Evolutionary conservation across 306 rosid genomes (phyloP), one percentile per base, ranked within the genome.

Genomic region (Parietaria judaica): DNA sequence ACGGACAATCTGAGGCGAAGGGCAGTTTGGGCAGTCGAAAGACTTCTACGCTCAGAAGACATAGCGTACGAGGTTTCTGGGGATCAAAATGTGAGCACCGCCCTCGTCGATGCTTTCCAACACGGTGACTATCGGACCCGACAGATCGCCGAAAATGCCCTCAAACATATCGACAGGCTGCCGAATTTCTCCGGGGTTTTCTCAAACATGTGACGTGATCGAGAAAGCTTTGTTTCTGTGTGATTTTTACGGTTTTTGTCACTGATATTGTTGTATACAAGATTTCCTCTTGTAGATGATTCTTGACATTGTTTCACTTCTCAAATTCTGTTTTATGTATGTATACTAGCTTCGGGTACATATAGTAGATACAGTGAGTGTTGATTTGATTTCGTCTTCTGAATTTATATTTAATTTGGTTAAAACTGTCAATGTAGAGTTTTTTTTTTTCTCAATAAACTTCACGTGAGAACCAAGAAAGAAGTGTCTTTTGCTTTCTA

Each of bases 111-210:
- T 31, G 97, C 99, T 54, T 94, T 88, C 84, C 97, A 94, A 79
- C 95, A 94, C 55, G 97, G 86, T 11, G 99, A 94, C 67, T 81
- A 77, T 63, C 82, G 90, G 77, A 94, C 99, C 60, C 76, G 90
- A 61, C 99, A 94, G 81, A 88, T 78, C 36, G 99, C 99, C 7
- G 99, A 94, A 77, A 88, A 76, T 61, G 99, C 99, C 64, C 77
- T 94, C 63, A 94, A 83, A 80, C 99, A 94, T 77, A 84, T 94
- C 43, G 97, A 88, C 66, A 88, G 86, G 84, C 77, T 94, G 71
- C 99, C 99, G 16, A 94, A 88, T 89, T 94, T 94, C 84, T 94
- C 99, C 12, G 96, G 94, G 70, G 81, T 94, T 64, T 94, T 88
- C 72, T 88, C 89, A 45, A 92, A 74, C 66, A 75, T 62, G 64